Evolutionary conservation across 2,329 filamentous ascomycete genomes (phyloP), one percentile per base, ranked within the genome.

Genomic region (Didymella pinodella): DNA sequence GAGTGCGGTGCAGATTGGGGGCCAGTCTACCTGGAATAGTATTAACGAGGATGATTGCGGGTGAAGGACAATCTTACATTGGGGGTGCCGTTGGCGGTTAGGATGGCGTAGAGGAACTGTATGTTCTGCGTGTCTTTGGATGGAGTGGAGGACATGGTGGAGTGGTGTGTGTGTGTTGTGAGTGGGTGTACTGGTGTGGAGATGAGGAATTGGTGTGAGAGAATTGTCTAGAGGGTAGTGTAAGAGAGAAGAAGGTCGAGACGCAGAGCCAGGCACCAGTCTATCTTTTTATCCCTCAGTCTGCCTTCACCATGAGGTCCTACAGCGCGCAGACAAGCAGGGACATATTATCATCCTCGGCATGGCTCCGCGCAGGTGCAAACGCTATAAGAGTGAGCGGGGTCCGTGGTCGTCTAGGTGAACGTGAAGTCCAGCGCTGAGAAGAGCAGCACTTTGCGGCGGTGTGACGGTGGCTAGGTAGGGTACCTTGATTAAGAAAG

Each of bases 41-140:
- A 7, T 36, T 22, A 22, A 22, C 22, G 3, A 22, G 3, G 22
- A 22, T 22, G 22, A 3, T 3, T 22, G 22, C 18, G 28, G 49
- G 18, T 43, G 16, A 5, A 8, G 16, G 18, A 6, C 32, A 8
- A 16, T 36, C 66, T 55, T 57, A 73, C 72, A 11, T 5, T 59
- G 0, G 73, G 70, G 1, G 48, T 8, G 2, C 73, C 71, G 22
- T 60, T 61, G 40, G 65, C 43, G 2, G 73, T 75, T 11, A 76
- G 59, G 4, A 76, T 53, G 3, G 68, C 44, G 60, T 75, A 76
- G 0, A 77, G 61, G 46, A 69, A 76, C 34, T 69, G 59, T 4
- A 68, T 54, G 45, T 75, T 75, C 22, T 75, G 71, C 7, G 63
- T 18, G 20, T 41, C 20, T 11, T 41, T 14, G 5, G 32, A 34